Evolutionary conservation across 352 stramenopile species (phyloP), one percentile per base, ranked within the genome.

Genomic region (Pythium pyrilobum): DNA sequence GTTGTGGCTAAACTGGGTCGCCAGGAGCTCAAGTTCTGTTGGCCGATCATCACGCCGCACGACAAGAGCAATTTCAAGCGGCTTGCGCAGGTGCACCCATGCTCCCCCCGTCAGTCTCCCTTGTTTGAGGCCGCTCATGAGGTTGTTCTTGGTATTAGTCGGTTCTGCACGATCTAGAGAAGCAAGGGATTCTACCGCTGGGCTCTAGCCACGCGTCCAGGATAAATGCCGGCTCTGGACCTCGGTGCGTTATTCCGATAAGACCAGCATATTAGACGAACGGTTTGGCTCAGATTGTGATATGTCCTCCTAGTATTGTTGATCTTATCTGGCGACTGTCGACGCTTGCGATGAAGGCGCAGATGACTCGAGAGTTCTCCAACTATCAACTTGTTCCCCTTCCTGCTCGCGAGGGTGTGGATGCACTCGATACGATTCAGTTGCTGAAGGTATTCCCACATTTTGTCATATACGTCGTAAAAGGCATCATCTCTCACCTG

Each of bases 11-110:
- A n/a, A n/a, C 7, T 48, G 36, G 4, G 3, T 1, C 34, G 34
- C 18, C 16, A 84, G 71, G 71, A 82, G 51, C 54, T 85, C 33
- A 63, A 66, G 23, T 82, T 73, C 39, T 85, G 69, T 47, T 85
- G 74, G 74, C 69, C 74, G 23, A 59, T 78, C 36, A 54, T 74
- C 27, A 83, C 67, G 5, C 69, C 74, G 9, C 76, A 84, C 39
- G 73, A 83, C 56, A 85, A 85, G 54, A 68, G 56, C 43, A 81
- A 66, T 32, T 83, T 85, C 52, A 83, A 87, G 61, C 59, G 74
- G 12, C 60, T 79, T n/a, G 69, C 76, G 3, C 72, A 86, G 62
- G 75, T 83, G 16, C 12, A 29, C 34, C 23, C n/a, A n/a, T n/a
- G n/a, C n/a, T n/a, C n/a, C n/a, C n/a, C n/a, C n/a, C n/a, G n/a